phyloP scores from a whole-genome alignment of 106 monocot species.

The Apostasia ramifera region DNA sequence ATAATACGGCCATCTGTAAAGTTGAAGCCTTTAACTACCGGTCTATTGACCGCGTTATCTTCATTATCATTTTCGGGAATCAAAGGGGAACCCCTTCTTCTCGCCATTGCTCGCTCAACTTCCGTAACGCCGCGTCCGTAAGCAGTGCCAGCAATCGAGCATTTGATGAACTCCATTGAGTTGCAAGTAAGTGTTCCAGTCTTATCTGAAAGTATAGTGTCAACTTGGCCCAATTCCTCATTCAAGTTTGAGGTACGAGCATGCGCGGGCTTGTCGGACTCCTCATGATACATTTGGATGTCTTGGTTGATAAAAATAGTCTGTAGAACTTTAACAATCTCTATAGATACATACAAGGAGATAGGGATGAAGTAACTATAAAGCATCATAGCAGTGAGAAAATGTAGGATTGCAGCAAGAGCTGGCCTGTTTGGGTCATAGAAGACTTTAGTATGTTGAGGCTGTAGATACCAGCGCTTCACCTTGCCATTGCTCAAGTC shows the following conservation, averaged over 20 bases:
- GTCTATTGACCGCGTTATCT: conserved; percentile 9
- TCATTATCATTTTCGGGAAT: conserved; percentile 7
- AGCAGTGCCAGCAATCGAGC: conserved; percentile 66
- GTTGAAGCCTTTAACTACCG: conserved; percentile 77
- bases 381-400: conserved; percentile 87
- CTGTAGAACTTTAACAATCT: conserved; percentile 80
- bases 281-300: conserved; percentile 78
- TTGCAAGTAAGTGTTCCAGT: conserved; percentile 89
- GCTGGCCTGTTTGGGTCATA: conserved; percentile 48
- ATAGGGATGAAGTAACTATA: conserved; percentile 85
- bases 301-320: conserved; percentile 85
- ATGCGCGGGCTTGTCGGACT: conserved; percentile 75
- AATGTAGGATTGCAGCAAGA: conserved; percentile 61
- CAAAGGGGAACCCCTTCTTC: conserved; percentile 38
- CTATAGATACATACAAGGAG: conserved; percentile 86
- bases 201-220: conserved; percentile 85
- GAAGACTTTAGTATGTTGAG: conserved; percentile 36
- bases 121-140: conserved; percentile 80
- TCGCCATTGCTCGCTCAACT: conserved; percentile 76
- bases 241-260: conserved; percentile 92
- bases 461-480: conserved; percentile 81
- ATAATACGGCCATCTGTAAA: conserved; percentile 64
- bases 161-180: conserved; percentile 94
- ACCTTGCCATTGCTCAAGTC: conserved; percentile 41
- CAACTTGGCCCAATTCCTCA: conserved; percentile 88